Evolutionary conservation across 1,284 basidiomycete species (phyloP).

Genomic region (Leccinum subfulvum): DNA sequence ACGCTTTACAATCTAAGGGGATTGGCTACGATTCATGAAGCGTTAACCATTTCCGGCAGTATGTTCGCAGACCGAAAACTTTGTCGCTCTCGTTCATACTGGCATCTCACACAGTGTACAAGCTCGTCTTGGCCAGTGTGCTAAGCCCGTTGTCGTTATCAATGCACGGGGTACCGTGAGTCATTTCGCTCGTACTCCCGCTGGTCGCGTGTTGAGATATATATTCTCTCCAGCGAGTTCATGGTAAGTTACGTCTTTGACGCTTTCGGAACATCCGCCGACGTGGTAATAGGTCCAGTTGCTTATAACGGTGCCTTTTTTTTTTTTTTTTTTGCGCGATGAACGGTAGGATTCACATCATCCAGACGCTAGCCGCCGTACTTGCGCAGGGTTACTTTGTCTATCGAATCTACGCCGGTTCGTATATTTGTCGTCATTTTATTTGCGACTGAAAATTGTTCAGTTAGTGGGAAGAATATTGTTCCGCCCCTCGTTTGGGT

Average conservation of each 20-base stretch:
- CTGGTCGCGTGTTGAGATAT: neutral
- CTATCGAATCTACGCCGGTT: constrained; percentile 19
- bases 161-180: constrained; percentile 9
- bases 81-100: neutral
- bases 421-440: neutral
- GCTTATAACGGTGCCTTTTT: constrained; percentile 6
- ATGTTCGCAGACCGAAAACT: neutral
- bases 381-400: constrained; percentile 16
- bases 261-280: neutral
- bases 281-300: neutral
- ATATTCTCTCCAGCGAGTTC: neutral
- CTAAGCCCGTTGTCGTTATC: neutral
- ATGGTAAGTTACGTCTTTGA: neutral
- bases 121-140: constrained; percentile 14
- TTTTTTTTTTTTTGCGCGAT: neutral
- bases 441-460: neutral
- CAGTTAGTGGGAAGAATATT: neutral
- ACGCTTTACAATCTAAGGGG: neutral
- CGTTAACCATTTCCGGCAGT: neutral
- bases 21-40: neutral
- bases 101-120: constrained; percentile 11
- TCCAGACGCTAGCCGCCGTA: constrained; percentile 7
- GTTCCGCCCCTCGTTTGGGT: neutral
- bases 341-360: neutral
- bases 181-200: neutral